phyloP scores from a whole-genome alignment of 192 early-diverging fungal genomes.

The Coemansia pectinata region DNA sequence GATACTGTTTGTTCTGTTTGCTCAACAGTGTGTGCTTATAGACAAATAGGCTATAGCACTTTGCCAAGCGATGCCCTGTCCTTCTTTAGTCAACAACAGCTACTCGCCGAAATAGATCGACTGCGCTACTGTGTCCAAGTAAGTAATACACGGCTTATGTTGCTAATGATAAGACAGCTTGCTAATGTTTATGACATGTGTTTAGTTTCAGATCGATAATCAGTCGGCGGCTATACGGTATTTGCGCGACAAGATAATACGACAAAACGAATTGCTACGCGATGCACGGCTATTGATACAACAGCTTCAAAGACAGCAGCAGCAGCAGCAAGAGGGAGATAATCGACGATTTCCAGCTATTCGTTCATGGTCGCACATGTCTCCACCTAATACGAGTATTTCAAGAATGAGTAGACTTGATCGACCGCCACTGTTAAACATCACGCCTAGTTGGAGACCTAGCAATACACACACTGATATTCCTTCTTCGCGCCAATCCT shows the following conservation, averaged over 20 bases:
- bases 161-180: no score
- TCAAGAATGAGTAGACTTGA: no score
- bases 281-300: constrained; percentile 28
- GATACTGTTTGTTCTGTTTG: constrained; percentile 27
- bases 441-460: neutral
- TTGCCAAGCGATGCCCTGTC: constrained; percentile 24
- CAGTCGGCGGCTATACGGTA: constrained; percentile 23
- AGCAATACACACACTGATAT: neutral
- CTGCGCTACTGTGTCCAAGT: constrained; percentile 39
- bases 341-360: neutral
- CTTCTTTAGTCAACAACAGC: constrained; percentile 21
- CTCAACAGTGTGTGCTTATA: constrained; percentile 24
- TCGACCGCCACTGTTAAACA: neutral
- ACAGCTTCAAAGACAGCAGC: neutral
- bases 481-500: constrained; percentile 9
- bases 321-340: neutral
- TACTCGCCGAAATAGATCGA: constrained; percentile 38
- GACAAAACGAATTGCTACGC: constrained; percentile 31
- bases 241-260: constrained; percentile 19
- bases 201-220: constrained; percentile 46
- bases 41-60: constrained; percentile 11
- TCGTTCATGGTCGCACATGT: neutral
- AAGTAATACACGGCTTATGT: neutral
- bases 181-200: neutral
- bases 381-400: neutral